phyloP scores from a whole-genome alignment of 768 basidiomycete genomes.

The Hemileccinum impolitum region DNA sequence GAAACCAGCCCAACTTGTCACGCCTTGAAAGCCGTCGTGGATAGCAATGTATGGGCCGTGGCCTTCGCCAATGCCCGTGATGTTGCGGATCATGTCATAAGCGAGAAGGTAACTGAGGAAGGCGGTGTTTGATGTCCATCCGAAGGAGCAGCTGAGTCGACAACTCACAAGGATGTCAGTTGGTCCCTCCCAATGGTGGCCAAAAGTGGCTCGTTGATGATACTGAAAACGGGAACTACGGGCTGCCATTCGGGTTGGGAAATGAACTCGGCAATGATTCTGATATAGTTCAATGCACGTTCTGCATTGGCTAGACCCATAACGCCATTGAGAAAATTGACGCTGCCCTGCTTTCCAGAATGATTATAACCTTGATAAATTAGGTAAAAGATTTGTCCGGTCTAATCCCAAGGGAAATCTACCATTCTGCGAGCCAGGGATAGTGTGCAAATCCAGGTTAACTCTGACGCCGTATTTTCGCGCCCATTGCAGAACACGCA shows the following conservation, averaged over 20 bases:
- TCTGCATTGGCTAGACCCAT: constrained; percentile 90
- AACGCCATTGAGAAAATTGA: constrained; percentile 64
- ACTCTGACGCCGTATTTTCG: constrained; percentile 89
- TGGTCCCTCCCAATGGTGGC: constrained; percentile 49
- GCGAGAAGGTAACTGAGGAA: constrained; percentile 51
- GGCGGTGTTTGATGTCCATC: neutral
- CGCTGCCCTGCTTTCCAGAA: constrained; percentile 55
- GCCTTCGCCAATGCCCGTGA: constrained; percentile 74
- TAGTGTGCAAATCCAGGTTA: constrained; percentile 73
- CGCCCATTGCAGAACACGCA: constrained; percentile 75
- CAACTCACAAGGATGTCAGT: constrained; percentile 58
- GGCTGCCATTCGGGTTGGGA: constrained; percentile 68
- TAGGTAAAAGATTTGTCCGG: neutral
- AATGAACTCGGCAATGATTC: constrained; percentile 77
- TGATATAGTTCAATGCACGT: constrained; percentile 71
- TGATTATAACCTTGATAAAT: constrained; percentile 47
- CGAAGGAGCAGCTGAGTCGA: neutral
- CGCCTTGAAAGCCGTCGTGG: constrained; percentile 60
- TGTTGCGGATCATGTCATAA: constrained; percentile 62
- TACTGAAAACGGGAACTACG: constrained; percentile 58
- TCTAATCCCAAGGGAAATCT: neutral
- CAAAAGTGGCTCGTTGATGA: constrained; percentile 61
- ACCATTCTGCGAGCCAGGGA: constrained; percentile 82
- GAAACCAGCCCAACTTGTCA: constrained; percentile 45
- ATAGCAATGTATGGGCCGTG: constrained; percentile 53